Evolutionary conservation across 441 rosid genomes (phyloP).

Genomic region (Populus hybrid): DNA sequence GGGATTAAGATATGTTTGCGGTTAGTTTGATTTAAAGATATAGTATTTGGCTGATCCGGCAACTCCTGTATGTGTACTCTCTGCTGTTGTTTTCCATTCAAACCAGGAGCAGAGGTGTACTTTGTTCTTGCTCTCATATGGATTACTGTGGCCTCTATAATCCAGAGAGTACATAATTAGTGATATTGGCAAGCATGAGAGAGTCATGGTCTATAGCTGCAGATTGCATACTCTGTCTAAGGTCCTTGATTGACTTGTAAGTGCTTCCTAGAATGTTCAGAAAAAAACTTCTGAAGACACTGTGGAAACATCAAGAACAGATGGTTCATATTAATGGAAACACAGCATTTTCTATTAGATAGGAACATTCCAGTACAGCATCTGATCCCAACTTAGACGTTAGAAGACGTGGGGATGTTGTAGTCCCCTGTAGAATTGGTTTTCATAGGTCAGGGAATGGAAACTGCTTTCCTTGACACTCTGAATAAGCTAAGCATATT

Average conservation of each 20-base stretch:
- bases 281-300: background rate
- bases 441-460: background rate
- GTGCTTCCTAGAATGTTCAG: background rate
- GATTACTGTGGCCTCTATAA: too few species aligned
- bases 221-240: background rate
- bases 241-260: too few species aligned
- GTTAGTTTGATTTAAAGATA: too few species aligned
- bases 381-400: background rate
- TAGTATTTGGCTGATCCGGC: background rate
- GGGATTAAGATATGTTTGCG: background rate
- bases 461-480: background rate
- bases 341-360: background rate
- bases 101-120: background rate
- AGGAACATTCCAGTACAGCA: background rate
- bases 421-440: background rate
- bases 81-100: background rate
- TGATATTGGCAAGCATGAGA: too few species aligned
- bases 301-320: too few species aligned
- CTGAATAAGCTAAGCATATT: too few species aligned
- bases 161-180: background rate
- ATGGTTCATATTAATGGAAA: background rate
- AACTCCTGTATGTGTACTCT: background rate
- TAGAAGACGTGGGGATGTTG: background rate
- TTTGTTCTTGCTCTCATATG: too few species aligned
- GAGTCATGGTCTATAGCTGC: background rate